phyloP scores from a whole-genome alignment of 352 stramenopile genomes.

The Plasmopara muralis region DNA sequence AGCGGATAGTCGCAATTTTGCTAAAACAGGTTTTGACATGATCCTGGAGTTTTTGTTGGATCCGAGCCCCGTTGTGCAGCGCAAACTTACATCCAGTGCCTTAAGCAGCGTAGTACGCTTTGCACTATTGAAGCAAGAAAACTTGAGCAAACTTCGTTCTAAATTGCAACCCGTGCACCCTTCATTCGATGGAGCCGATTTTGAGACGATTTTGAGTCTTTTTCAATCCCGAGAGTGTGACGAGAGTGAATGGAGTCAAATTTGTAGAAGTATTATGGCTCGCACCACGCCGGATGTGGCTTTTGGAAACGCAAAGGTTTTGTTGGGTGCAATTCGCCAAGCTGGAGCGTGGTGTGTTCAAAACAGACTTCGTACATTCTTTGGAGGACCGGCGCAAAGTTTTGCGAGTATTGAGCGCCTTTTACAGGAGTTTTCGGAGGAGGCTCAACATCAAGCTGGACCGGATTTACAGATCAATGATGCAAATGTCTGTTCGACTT shows the following conservation, averaged over 20 bases:
- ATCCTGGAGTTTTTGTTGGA: constrained; percentile 25
- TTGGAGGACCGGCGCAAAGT: constrained; percentile 63
- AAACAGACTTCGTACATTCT: constrained; percentile 65
- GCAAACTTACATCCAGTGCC: constrained; percentile 5
- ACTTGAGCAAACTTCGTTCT: constrained; percentile 1
- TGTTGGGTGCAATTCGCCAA: constrained; percentile 36
- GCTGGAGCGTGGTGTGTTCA: constrained; percentile 64
- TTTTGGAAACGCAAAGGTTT: constrained; percentile 16
- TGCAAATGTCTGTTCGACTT: background rate
- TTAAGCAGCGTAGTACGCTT: constrained; percentile 13
- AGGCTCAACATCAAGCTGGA: constrained; percentile 4
- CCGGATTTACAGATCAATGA: constrained; percentile 3
- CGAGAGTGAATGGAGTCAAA: constrained; percentile 29
- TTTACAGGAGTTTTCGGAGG: constrained; percentile 33
- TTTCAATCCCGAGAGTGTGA: constrained; percentile 25
- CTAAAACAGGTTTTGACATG: constrained; percentile 13
- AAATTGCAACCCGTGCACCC: constrained; percentile 11
- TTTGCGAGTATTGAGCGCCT: constrained; percentile 74
- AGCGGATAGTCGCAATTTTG: constrained; percentile 7
- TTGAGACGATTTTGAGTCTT: constrained; percentile 37
- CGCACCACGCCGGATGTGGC: constrained; percentile 1
- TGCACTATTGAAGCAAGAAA: constrained; percentile 17
- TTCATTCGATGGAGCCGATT: constrained; percentile 39
- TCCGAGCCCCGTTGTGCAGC: constrained; percentile 5
- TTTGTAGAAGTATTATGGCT: constrained; percentile 23